Conservation (phyloP, 371 early-diverging fungal species). For the Mortierella sp. region DNA sequence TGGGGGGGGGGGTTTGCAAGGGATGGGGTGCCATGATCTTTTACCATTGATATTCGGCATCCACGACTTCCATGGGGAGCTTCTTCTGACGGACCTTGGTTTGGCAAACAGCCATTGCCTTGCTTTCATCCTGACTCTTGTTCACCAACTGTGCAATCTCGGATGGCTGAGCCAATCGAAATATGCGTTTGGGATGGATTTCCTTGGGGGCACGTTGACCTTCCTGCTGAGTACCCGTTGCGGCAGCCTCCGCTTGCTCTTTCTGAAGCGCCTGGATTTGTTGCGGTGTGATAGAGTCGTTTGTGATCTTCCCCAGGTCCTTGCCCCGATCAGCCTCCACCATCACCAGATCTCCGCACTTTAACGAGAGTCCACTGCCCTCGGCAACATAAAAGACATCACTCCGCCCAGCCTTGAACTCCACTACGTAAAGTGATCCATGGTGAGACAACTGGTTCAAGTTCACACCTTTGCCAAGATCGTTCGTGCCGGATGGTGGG, state of each 20-base stretch:
- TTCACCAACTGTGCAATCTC: conserved; percentile 78
- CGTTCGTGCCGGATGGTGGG: conserved; percentile 13
- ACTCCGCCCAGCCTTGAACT: conserved; percentile 90
- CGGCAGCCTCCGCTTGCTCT: conserved; percentile 52
- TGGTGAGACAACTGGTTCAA: conserved; percentile 60
- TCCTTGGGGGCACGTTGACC: conserved; percentile 65
- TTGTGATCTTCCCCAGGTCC: conserved; percentile 89
- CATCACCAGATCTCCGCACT: conserved; percentile 84
- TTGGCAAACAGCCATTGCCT: conserved; percentile 88
- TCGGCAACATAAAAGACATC: conserved; percentile 81
- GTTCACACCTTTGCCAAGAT: conserved; percentile 63
- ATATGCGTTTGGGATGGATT: conserved; percentile 87
- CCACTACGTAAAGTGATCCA: conserved; percentile 78
- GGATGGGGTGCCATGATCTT: background rate
- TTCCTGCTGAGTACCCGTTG: conserved; percentile 35
- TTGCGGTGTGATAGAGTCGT: conserved; percentile 64
- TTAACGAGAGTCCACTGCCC: conserved; percentile 58
- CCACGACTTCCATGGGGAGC: conserved; percentile 93
- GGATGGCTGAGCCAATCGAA: conserved; percentile 79
- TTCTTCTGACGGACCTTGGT: conserved; percentile 86
- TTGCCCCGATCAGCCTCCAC: conserved; percentile 97
- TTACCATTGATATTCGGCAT: conserved; percentile 97
- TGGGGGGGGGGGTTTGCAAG: too few relatives aligned
- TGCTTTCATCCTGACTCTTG: conserved; percentile 89
- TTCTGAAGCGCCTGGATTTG: conserved; percentile 67